Base-by-base conservation (phyloP, 441 rosid genomes). In the Corymbia citriodora region DNA sequence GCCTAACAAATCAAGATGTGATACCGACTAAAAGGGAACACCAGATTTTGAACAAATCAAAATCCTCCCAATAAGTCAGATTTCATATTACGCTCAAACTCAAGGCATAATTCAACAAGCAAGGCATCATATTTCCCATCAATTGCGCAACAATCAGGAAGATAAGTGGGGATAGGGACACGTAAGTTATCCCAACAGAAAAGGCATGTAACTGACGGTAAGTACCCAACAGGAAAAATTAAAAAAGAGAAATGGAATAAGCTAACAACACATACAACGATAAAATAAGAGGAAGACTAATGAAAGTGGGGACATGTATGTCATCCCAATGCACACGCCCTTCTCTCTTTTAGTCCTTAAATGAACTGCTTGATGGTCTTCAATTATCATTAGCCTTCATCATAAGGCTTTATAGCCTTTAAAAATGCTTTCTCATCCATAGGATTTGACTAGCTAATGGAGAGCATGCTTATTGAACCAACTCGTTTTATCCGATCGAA, bases 71-170 rank as follows among this genome's bases (percentile, higher is more conserved):
- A 54, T 16, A 8, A 16, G 8, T 54, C 7, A 3, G 57, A 3
- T 54, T 19, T 54, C 21, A 0, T 7, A 7, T 8, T 19, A 1
- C 1, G 0, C 18, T 54, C 6, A 9, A 57, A 57, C 10, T 57
- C 0, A 4, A 57, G 6, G 5, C 29, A 57, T 57, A 9, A 57
- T 57, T 23, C 23, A 57, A 57, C 5, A 57, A 2, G 0, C 0
- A 1, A 29, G 21, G 63, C 29, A 27, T 23, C 63, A 57, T 57
- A 9, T 9, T 57, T 57, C 12, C 27, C 63, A 57, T 57, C 61
- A 57, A 57, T 57, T 57, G 9, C 23, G 1, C 21, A 57, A 57
- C 2, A 11, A 57, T 21, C 21, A 12, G 61, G 61, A 57, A 57
- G 27, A 57, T 11, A 10, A 57, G 21, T 21, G 10, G 61, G 5